Base-by-base conservation (phyloP, 2,329 filamentous ascomycete genomes). In the Westerdykella ornata region DNA sequence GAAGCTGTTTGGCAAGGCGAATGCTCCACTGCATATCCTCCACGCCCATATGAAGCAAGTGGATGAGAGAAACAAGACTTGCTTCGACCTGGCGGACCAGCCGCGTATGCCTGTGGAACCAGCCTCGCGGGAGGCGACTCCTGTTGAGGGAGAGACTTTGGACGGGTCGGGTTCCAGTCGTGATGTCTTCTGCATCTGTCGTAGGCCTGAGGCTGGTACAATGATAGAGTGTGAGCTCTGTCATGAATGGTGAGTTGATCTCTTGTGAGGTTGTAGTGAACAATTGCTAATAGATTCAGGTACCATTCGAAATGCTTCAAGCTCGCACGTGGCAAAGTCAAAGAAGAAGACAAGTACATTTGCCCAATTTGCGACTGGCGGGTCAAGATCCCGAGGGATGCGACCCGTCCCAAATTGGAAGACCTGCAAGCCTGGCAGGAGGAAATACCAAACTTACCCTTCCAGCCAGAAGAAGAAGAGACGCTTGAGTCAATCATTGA, bases 141-240 rank as follows among this genome's bases (percentile, higher is more conserved):
- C 82, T 3, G 68, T 69, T 6, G 70, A 73, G 2, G 75, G 72
- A 16, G 61, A 58, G 17, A 59, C 68, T 37, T 62, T 67, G 1
- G 70, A 73, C 49, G 70, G 68, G 16, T 70, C 69, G 37, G 65
- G 63, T 30, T 71, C 70, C 35, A 72, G 66, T 72, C 60, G 81
- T 70, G 89, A 97, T 61, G 90, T 97, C 0, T 98, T 97, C 65
- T 98, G 92, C 66, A 95, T 98, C 52, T 98, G 92, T 68, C 81
- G 92, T 45, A 87, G 83, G 48, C 80, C 88, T 5, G 92, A 98
- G 67, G 88, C 90, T 29, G 92, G 92, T 38, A 94, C 97, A 84
- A 98, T 98, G 92, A 97, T 98, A 56, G 92, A 98, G 68, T 98
- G 92, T 63, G 92, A 97, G 63, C 75, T 96, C 30, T 98, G 92